Percentiles rank a stretch among this genome's conserved stretches.
phyloP scores from a whole-genome alignment of 2,329 filamentous ascomycete genomes.

The Trichothecium roseum region DNA sequence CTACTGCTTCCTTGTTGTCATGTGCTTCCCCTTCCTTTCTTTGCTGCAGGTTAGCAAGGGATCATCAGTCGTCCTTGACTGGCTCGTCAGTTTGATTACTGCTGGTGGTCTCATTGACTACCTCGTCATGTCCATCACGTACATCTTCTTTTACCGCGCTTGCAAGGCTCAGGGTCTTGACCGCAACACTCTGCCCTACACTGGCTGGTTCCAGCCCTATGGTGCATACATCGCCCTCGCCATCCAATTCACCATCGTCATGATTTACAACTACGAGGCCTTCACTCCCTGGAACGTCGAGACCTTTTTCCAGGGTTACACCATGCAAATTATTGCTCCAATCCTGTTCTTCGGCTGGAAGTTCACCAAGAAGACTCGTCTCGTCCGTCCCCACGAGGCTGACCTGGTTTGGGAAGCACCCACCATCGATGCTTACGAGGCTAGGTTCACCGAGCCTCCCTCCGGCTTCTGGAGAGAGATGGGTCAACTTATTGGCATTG shows the following conservation, averaged over 20 bases:
- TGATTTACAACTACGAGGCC: conserved; percentile 45
- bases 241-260: conserved; percentile 31
- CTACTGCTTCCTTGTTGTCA: conserved; percentile 1
- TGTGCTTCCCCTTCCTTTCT: conserved; percentile 1
- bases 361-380: conserved; percentile 46
- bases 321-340: conserved; percentile 43
- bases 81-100: conserved; percentile 9
- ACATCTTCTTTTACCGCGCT: conserved; percentile 3
- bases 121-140: conserved; percentile 4
- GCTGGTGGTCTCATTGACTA: background rate
- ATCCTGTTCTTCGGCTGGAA: conserved; percentile 53
- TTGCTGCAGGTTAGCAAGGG: background rate
- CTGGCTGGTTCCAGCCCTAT: conserved; percentile 48
- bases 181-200: conserved; percentile 29
- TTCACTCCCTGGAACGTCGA: conserved; percentile 38
- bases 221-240: conserved; percentile 35
- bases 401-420: conserved; percentile 54
- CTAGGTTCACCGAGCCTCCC: conserved; percentile 28
- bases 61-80: conserved; percentile 1
- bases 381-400: conserved; percentile 41
- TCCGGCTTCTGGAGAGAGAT: conserved; percentile 47
- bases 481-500: conserved; percentile 30
- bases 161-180: conserved; percentile 5
- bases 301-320: conserved; percentile 44
- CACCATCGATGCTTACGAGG: conserved; percentile 47